Evolutionary conservation across 805 yeast species (phyloP).

Genomic region (Isabelozyma rhagii): DNA sequence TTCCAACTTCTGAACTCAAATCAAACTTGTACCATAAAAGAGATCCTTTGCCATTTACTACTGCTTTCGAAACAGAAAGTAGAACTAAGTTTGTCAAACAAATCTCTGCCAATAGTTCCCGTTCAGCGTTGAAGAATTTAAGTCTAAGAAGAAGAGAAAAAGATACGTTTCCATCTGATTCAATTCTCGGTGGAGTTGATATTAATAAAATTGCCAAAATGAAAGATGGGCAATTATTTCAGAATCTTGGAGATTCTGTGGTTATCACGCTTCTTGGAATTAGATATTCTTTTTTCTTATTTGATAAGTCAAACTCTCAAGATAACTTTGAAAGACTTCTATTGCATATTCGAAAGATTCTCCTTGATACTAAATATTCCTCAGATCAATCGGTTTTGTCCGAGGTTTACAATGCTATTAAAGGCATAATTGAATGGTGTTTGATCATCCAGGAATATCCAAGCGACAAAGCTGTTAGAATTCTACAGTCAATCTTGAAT

Average conservation of each 20-base stretch:
- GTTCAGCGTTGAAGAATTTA: neutral
- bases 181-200: conserved; percentile 12
- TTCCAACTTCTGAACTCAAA: neutral
- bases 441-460: conserved; percentile 28
- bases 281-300: conserved; percentile 20
- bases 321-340: conserved; percentile 13
- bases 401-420: conserved; percentile 17
- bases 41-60: conserved; percentile 25
- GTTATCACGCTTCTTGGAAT: conserved; percentile 13
- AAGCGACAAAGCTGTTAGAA: conserved; percentile 11
- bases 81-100: conserved; percentile 9
- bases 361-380: conserved; percentile 8
- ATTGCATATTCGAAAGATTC: conserved; percentile 10
- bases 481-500: conserved; percentile 9
- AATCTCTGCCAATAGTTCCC: neutral
- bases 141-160: neutral
- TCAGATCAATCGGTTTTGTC: neutral
- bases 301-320: conserved; percentile 17
- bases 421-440: conserved; percentile 26
- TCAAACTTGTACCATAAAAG: conserved; percentile 6
- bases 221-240: conserved; percentile 10
- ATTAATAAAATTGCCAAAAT: conserved; percentile 11
- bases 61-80: conserved; percentile 35
- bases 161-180: neutral
- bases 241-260: neutral